These are phyloP conservation scores for Fraxinus baroniana DNA, from an alignment of 305 asterid species.

Conservation along the genomic window DNA sequence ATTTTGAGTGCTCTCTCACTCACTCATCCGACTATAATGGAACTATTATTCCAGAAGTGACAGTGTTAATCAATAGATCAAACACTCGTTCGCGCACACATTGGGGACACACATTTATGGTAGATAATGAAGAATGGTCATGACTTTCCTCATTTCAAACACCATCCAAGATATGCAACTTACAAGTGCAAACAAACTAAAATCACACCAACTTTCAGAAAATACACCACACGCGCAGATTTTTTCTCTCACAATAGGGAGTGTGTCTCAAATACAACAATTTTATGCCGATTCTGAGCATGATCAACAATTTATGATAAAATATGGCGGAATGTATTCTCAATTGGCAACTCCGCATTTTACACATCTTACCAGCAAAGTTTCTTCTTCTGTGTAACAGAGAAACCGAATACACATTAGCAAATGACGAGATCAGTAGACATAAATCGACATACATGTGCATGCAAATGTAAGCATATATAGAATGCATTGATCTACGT, in stretches of 20 bases:
- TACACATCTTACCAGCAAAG: slow-evolving; percentile 62
- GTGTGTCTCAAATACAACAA: not conserved
- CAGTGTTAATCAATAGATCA: not conserved
- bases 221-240: not conserved
- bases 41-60: not conserved
- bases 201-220: not conserved
- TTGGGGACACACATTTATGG: not conserved
- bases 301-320: not conserved
- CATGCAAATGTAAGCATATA: not conserved
- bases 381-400: slow-evolving; percentile 69
- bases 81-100: not conserved
- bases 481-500: not conserved
- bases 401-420: slow-evolving; percentile 19
- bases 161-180: not conserved
- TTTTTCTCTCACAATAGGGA: not conserved
- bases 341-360: slow-evolving; percentile 3
- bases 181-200: not conserved
- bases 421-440: not conserved
- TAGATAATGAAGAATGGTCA: not conserved
- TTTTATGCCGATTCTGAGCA: not conserved
- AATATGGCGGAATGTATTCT: not conserved
- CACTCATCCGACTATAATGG: not conserved
- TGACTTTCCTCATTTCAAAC: not conserved
- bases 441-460: not conserved
- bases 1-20: not conserved